phyloP scores from a whole-genome alignment of 495 filamentous ascomycete species.

The Penicillium cataractarum region DNA sequence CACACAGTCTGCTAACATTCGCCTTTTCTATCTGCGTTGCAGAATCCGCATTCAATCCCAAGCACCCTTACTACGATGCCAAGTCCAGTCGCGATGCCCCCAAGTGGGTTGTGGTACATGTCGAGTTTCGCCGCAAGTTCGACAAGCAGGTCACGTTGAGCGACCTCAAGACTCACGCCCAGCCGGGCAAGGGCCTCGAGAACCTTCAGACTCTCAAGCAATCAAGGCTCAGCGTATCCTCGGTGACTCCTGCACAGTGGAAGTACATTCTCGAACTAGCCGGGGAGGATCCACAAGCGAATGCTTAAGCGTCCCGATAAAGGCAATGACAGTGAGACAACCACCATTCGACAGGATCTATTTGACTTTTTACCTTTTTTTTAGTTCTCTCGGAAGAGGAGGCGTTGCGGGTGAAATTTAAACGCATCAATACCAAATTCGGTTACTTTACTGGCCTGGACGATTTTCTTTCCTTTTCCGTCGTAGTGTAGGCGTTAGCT shows the following conservation, averaged over 20 bases:
- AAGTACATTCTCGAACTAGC: constrained; percentile 67
- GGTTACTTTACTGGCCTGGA: not conserved
- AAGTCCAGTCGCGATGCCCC: constrained; percentile 73
- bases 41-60: constrained; percentile 77
- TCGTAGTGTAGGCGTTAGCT: constrained; percentile 8
- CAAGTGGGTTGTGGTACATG: constrained; percentile 88
- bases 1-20: constrained; percentile 13
- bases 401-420: constrained; percentile 2
- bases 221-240: constrained; percentile 79
- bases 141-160: constrained; percentile 68
- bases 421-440: not conserved
- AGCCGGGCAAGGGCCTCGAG: constrained; percentile 66
- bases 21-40: not conserved
- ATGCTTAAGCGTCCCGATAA: not conserved
- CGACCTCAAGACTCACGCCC: constrained; percentile 67
- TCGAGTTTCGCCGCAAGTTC: constrained; percentile 83
- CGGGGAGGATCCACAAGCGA: constrained; percentile 25
- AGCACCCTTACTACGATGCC: constrained; percentile 81
- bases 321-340: not conserved
- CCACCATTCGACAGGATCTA: not conserved
- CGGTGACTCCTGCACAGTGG: constrained; percentile 76
- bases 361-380: not conserved
- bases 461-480: not conserved
- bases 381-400: not conserved
- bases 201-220: constrained; percentile 83